Evolutionary conservation across 257 asterid genomes (phyloP), one percentile per base, ranked within the genome.

Genomic region (Nicotiana benthamiana): DNA sequence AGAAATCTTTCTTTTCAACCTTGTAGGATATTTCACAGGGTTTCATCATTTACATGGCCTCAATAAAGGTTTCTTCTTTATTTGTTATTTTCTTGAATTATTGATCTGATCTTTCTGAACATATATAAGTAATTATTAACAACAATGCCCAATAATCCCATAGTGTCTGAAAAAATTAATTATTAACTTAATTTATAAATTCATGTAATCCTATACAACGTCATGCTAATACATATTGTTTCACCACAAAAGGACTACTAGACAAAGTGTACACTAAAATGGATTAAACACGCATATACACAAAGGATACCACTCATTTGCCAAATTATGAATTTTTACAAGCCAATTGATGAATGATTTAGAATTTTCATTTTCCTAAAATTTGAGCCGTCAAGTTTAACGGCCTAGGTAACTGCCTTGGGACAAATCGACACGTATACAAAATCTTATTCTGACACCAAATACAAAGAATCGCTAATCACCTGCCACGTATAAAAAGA

Each of bases 401-500:
- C 77, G 66, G 65, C 20, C 56, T 67, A 48, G 9, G n/a, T n/a
- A 86, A 83, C 84, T 40, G 28, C 54, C 80, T 60, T 27, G 3
- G 46, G 77, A 80, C 4, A 68, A 5, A 10, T n/a, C 18, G 75
- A 84, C 86, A 84, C 85, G 82, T 82, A 34, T 30, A 34, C 20
- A 30, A 18, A 16, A 30, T 6, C 0, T 13, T 0, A 28, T 76
- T 32, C n/a, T 6, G 13, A 18, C 15, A 51, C 62, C 53, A 27
- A 24, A 64, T 30, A 60, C 77, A 7, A 84, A 81, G 77, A 77
- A 27, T 13, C 77, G 59, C 8, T 54, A 24, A 36, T 12, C 26
- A 62, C 30, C 65, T 51, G 86, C 80, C 90, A 84, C 87, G 85
- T 22, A 15, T 36, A 9, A n/a, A 40, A 4, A 28, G 52, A 0